Evolutionary conservation across 208 protist species (phyloP), one percentile per base, ranked within the genome.

Genomic region (Leishmania arabica): DNA sequence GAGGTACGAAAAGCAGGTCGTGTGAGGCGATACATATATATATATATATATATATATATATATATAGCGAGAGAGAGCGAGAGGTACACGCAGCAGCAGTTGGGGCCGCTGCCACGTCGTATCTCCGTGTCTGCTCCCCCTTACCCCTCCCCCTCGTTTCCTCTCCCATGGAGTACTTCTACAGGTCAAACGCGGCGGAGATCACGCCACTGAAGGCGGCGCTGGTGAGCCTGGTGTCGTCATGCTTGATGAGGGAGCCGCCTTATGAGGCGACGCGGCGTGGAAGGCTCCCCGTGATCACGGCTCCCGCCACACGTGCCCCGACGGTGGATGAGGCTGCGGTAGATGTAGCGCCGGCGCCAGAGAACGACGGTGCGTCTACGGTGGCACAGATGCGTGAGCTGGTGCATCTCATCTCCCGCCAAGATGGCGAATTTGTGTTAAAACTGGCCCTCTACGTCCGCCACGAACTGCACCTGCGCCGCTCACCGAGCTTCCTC

Each of bases 381-480:
- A 68, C 77, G 6, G 77, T 94, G 13, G 37, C 53, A 51, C 85
- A 88, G 3, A 86, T 97, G 56, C 87, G 91, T 0, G 68, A 69
- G 34, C 78, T 97, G 37, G 91, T 94, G 37, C 88, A 95, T 70
- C 58, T 71, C 37, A 91, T 97, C 42, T 90, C 89, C 42, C 79
- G 75, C 9, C 81, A 90, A 21, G 92, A 96, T 80, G 95, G 91
- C 1, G 92, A 97, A 84, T 98, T 97, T 80, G 89, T 99, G 9
- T 81, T 99, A 11, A 99, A 99, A 82, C 77, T 98, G 9, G 96
- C 95, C 5, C 83, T 99, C 9, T 99, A 99, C 80, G 82, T 92
- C 2, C 92, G 98, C n/a, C 91, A 92, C 31, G 93, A 99, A 24
- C 91, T 99, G 31, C 92, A 97, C 78, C 94, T 99, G 56, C 91